Base-by-base conservation (phyloP, 352 stramenopile genomes). In the Pythium brassicae region DNA sequence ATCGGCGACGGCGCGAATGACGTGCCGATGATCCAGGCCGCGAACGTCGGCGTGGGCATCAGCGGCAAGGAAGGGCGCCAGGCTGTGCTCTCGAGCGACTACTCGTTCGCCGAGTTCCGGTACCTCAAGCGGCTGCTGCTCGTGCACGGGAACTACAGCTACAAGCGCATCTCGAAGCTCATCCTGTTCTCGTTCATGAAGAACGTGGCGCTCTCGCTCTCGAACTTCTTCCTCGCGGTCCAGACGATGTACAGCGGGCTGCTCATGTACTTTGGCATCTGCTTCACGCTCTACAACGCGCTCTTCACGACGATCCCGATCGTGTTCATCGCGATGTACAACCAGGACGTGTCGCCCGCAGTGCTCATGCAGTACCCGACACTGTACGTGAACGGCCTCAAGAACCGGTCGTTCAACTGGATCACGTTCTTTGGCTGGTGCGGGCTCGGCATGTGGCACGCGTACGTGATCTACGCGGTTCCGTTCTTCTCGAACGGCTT, bases 1-100 rank as follows among this genome's bases (percentile, higher is more conserved):
- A 98, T 99, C 64, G 97, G 97, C 35, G 97, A 99, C 74, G 97
- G 97, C 26, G 97, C 97, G 2, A 99, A 99, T 71, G 97, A 99
- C 69, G 96, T 99, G 43, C 94, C 92, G 43, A 99, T 99, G 96
- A 99, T 99, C 54, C 94, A 98, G 67, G 93, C 93, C 53, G 97
- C 97, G 22, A 93, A 99, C 50, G 89, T 99, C 44, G 97, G 97
- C 34, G 94, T 99, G 26, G 97, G 97, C 1, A 99, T 99, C 57
- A 97, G 84, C 49, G 97, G 97, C 8, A 92, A 98, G 57, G 97
- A 99, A 74, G 97, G 97, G 8, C 83, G 97, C 19, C 96, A 99
- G 61, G 97, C 97, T 19, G 96, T 98, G 17, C 99, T 99, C 68
- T 86, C 86, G 15, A 92, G 82, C 43, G 92, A 98, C 72, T 97